Conservation (phyloP, 805 yeast genomes). For the Saturnispora zaruensis region DNA sequence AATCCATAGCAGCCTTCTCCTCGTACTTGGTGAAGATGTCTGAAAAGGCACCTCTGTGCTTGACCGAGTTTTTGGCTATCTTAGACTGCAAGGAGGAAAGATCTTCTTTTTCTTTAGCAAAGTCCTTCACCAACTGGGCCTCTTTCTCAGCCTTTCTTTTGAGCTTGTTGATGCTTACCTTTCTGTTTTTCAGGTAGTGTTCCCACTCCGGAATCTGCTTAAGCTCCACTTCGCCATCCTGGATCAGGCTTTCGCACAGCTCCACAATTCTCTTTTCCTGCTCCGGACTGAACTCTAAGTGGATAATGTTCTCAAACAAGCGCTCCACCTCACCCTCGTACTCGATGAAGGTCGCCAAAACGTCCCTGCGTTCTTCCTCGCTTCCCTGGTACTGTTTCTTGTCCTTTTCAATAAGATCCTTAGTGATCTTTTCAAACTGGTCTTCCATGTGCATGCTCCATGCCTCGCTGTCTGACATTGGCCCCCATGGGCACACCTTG, state of each 20-base stretch:
- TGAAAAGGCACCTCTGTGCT: slow-evolving; percentile 5
- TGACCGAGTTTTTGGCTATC: slow-evolving; percentile 6
- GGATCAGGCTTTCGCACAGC: slow-evolving; percentile 37
- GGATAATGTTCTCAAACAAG: slow-evolving; percentile 71
- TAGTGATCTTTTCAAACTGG: slow-evolving; percentile 40
- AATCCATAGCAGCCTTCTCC: not conserved
- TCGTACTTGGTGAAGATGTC: slow-evolving; percentile 6
- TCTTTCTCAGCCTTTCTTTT: slow-evolving; percentile 49
- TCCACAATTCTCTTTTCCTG: slow-evolving; percentile 56
- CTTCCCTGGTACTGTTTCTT: slow-evolving; percentile 52
- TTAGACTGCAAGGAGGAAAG: slow-evolving; percentile 4
- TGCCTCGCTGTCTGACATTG: slow-evolving; percentile 34
- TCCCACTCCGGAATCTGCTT: slow-evolving; percentile 7
- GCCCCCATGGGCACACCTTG: slow-evolving; percentile 31
- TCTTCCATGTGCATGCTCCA: slow-evolving; percentile 51
- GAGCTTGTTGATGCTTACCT: slow-evolving; percentile 39
- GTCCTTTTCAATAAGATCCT: slow-evolving; percentile 66
- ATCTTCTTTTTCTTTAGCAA: not conserved
- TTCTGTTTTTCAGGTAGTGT: slow-evolving; percentile 42
- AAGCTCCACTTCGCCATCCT: slow-evolving; percentile 19
- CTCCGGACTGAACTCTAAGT: slow-evolving; percentile 49
- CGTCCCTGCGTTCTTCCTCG: slow-evolving; percentile 52
- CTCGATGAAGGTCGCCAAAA: slow-evolving; percentile 47
- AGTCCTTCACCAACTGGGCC: slow-evolving; percentile 46
- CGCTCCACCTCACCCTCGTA: slow-evolving; percentile 54